These are phyloP conservation scores for Vitis amurensis DNA, from an alignment of 164 flowering plant species.

Conservation along the genomic window DNA sequence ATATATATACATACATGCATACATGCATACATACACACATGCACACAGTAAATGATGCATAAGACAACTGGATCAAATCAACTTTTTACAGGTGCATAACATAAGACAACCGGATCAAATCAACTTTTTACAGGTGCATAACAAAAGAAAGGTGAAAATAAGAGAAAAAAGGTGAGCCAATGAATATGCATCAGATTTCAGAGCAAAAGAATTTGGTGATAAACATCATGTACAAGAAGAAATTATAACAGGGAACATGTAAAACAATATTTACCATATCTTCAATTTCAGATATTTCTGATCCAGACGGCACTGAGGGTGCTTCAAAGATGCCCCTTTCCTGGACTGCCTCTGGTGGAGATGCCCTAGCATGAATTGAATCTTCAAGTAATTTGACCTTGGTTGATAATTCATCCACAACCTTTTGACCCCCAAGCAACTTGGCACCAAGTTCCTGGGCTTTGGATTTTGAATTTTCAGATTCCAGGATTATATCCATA, in stretches of 20 bases:
- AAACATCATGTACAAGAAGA: background rate
- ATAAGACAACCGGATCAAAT: too few relatives aligned
- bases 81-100: too few relatives aligned
- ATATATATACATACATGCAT: too few relatives aligned
- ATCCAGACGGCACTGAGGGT: constrained; percentile 48
- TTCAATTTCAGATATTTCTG: constrained; percentile 93
- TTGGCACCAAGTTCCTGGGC: constrained; percentile 54
- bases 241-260: background rate
- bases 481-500: constrained; percentile 39
- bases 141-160: too few relatives aligned
- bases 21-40: too few relatives aligned
- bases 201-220: background rate
- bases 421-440: constrained; percentile 55
- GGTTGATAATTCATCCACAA: constrained; percentile 62
- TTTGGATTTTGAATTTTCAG: constrained; percentile 55
- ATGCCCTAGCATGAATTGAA: constrained; percentile 38
- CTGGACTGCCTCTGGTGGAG: constrained; percentile 45
- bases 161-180: background rate
- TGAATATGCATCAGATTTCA: background rate
- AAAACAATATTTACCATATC: constrained; percentile 53
- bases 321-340: constrained; percentile 69
- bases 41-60: too few relatives aligned
- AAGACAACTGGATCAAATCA: too few relatives aligned
- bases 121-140: too few relatives aligned
- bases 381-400: constrained; percentile 72